Base-by-base conservation (phyloP, 306 rosid species). In the Gastrolobium bilobum region DNA sequence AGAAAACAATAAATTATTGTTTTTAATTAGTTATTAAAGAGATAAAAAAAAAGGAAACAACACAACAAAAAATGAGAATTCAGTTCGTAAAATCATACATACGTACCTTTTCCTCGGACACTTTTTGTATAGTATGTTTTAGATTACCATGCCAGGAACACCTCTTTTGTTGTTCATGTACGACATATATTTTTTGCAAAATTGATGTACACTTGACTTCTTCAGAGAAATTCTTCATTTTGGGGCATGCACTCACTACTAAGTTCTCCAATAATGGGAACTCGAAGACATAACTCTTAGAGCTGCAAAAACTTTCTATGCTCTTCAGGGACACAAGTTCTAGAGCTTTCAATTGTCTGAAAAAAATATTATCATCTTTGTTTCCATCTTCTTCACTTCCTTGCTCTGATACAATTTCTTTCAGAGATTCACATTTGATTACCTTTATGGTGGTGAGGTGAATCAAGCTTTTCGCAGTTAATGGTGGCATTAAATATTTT, bases 401-500 rank as follows among this genome's bases (percentile, higher is more conserved):
- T 6, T 38, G 2, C 6, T 30, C 1, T 10, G 73, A 38, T 15
- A 79, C 66, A 71, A 79, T 79, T 29, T 42, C 34, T 40, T 31
- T 2, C 26, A 80, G 6, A 1, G 68, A 73, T 7, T 7, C n/a
- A 9, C 35, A 26, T 0, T 10, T 13, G 31, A 53, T 15, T 0
- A 80, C 68, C 37, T 64, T 73, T 62, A 80, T 53, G 34, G n/a
- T 7, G 31, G 3, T 52, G 3, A 81, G 85, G 2, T 59, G 81
- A 58, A 4, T 50, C 77, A 81, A 38, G 48, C 72, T 39, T 75
- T 50, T 68, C 2, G 85, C 81, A 6, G 72, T 75, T 3, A 67
- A 68, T 13, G 62, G 42, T 31, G 48, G 3, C 51, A 81, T 58
- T 56, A 81, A 68, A 7, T 31, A 4, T 11, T 0, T 60, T 38